These are phyloP conservation scores for Chaetomium cochliodes DNA, from an alignment of 495 filamentous ascomycete genomes.

Conservation along the genomic window DNA sequence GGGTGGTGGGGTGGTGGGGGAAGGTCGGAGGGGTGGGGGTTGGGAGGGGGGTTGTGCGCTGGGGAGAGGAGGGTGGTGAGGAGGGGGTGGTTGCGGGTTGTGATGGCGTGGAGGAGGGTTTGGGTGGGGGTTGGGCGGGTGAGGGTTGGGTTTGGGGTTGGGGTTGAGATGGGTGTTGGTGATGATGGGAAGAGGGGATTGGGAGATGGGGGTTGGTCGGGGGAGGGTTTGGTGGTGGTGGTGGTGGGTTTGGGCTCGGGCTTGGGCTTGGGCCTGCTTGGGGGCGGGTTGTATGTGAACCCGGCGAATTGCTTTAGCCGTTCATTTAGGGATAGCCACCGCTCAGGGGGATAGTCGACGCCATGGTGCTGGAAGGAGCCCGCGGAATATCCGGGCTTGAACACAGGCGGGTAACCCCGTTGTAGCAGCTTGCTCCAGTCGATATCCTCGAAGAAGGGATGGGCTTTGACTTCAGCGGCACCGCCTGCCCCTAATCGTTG, in stretches of 20 bases:
- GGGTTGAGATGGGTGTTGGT: background rate
- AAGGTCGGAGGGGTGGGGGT: background rate
- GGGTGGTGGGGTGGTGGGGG: background rate
- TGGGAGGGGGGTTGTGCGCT: background rate
- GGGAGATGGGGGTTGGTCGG: background rate
- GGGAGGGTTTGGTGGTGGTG: background rate
- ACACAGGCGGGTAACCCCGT: slow-evolving; percentile 80
- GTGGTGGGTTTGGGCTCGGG: background rate
- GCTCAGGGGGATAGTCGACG: background rate
- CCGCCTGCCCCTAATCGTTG: slow-evolving; percentile 74
- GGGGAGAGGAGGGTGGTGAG: background rate
- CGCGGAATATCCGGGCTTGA: slow-evolving; percentile 55
- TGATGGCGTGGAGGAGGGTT: background rate
- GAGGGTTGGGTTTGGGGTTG: background rate
- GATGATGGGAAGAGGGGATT: background rate
- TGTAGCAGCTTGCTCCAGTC: slow-evolving; percentile 80
- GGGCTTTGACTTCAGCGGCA: slow-evolving; percentile 81
- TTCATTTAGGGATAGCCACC: background rate
- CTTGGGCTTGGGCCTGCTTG: background rate
- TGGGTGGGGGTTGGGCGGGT: background rate
- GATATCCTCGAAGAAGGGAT: slow-evolving; percentile 82
- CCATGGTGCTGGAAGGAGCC: background rate
- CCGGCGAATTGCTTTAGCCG: background rate
- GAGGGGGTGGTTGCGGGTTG: background rate
- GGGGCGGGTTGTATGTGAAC: background rate